These are phyloP conservation scores for Rickenella mellea DNA, from an alignment of 768 basidiomycete species.

Conservation along the genomic window DNA sequence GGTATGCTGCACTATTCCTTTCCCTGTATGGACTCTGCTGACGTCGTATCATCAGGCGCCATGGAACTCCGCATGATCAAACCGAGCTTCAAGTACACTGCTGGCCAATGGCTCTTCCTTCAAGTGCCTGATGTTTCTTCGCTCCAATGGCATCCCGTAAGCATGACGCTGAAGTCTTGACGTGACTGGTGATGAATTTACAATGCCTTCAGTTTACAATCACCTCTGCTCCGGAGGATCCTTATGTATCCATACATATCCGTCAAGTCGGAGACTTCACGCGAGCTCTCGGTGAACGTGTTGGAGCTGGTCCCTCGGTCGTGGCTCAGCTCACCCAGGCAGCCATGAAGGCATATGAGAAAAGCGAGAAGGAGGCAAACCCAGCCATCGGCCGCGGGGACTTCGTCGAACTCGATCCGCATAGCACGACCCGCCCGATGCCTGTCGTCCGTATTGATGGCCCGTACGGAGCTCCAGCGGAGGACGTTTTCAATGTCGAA, in stretches of 20 bases:
- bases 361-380: slow-evolving; percentile 31
- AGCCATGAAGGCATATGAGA: slow-evolving; percentile 70
- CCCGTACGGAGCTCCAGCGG: slow-evolving; percentile 88
- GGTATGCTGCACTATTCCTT: slow-evolving; percentile 38
- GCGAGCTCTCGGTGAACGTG: slow-evolving; percentile 70
- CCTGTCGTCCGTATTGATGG: slow-evolving; percentile 78
- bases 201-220: slow-evolving; percentile 68
- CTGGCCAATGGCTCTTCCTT: slow-evolving; percentile 88
- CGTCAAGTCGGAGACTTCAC: slow-evolving; percentile 92
- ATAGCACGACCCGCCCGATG: slow-evolving; percentile 37
- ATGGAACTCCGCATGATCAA: slow-evolving; percentile 93
- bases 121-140: slow-evolving; percentile 79
- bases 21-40: not conserved
- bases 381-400: slow-evolving; percentile 51
- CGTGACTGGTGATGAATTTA: slow-evolving; percentile 4
- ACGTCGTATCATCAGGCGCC: slow-evolving; percentile 40
- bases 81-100: slow-evolving; percentile 83
- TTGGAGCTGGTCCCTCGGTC: slow-evolving; percentile 71
- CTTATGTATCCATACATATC: slow-evolving; percentile 86
- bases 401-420: slow-evolving; percentile 69
- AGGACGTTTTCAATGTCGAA: slow-evolving; percentile 79
- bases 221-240: slow-evolving; percentile 90
- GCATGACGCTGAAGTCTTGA: slow-evolving; percentile 15
- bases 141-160: slow-evolving; percentile 92
- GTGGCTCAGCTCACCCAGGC: slow-evolving; percentile 71